Evolutionary conservation across 2,329 filamentous ascomycete genomes (phyloP), one percentile per base, ranked within the genome.

Genomic region (Verticillium longisporum): DNA sequence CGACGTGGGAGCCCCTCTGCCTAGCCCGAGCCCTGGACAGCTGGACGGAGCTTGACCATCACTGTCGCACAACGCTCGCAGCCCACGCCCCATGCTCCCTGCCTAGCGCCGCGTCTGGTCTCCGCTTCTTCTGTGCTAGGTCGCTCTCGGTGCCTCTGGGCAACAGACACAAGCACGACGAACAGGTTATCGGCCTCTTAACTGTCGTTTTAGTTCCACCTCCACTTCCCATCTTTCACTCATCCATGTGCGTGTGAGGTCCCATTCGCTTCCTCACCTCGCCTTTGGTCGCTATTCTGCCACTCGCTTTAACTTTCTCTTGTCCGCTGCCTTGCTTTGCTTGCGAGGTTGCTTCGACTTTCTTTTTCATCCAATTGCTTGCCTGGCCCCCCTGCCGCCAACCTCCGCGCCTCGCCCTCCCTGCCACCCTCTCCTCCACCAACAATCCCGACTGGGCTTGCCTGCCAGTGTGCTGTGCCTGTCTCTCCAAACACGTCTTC

Each of bases 401-500:
- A 3, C 53, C 33, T 57, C 54, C 55, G 37, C 60, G 37, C 60
- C 55, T 41, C 38, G 37, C 55, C 45, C 36, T 55, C n/a, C 37
- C 38, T 57, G 31, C 53, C 32, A 9, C n/a, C 38, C 21, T 54
- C 33, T 33, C 21, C 54, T 55, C 33, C n/a, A 18, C 18, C 18
- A 11, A 18, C 11, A n/a, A 21, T 18, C n/a, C 18, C 15, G n/a
- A 14, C 38, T 50, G 18, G 9, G 11, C 2, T 7, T 50, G n/a
- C 45, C 45, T 50, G 21, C 45, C 7, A 50, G 56, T 60, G 71
- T 50, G n/a, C 5, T 3, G 45, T 50, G 18, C 45, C 45, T 21
- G 45, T 50, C n/a, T 26, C 45, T 50, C 45, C 26, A 26, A 26
- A 3, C 4, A 3, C 26, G 3, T 26, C 26, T 26, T 26, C 26